Evolutionary conservation across 1,139 yeast species (phyloP).

Genomic region (Lodderomyces metapsilosis): DNA sequence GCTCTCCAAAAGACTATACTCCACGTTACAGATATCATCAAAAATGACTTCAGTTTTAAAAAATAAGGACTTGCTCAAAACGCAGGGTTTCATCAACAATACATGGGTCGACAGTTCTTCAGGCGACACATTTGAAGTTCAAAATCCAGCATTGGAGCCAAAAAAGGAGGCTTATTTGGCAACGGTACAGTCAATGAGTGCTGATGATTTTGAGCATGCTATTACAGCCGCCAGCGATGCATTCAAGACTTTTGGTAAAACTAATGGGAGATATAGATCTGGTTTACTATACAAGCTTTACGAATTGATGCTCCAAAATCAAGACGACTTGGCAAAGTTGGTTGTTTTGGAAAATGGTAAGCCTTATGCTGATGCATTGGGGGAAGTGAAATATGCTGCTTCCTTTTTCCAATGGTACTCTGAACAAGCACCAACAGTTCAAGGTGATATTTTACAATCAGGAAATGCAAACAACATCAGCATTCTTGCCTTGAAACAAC

Average conservation of each 20-base stretch:
- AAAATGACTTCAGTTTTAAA: conserved; percentile 22
- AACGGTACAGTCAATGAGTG: conserved; percentile 35
- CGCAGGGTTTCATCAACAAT: conserved; percentile 46
- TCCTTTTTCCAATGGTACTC: conserved; percentile 85
- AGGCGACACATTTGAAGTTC: conserved; percentile 34
- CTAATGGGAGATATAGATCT: conserved; percentile 41
- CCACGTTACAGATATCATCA: conserved; percentile 14
- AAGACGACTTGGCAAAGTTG: conserved; percentile 71
- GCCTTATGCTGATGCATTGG: conserved; percentile 69
- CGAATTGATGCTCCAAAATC: conserved; percentile 60
- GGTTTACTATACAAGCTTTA: conserved; percentile 39
- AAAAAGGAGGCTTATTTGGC: conserved; percentile 32
- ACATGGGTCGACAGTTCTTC: conserved; percentile 34
- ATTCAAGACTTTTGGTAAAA: conserved; percentile 33
- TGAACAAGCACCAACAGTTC: conserved; percentile 77
- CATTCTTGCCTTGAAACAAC: conserved; percentile 69
- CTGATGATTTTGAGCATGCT: conserved; percentile 37
- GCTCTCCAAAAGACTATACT: conserved; percentile 12
- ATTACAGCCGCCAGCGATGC: conserved; percentile 37
- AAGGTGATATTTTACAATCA: conserved; percentile 74
- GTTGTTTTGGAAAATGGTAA: conserved; percentile 85
- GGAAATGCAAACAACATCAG: conserved; percentile 49
- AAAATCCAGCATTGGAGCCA: conserved; percentile 44
- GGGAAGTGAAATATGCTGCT: conserved; percentile 77
- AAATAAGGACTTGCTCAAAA: conserved; percentile 32